Conservation (phyloP, 75 land plant species). For the Ceratopteris richardii region DNA sequence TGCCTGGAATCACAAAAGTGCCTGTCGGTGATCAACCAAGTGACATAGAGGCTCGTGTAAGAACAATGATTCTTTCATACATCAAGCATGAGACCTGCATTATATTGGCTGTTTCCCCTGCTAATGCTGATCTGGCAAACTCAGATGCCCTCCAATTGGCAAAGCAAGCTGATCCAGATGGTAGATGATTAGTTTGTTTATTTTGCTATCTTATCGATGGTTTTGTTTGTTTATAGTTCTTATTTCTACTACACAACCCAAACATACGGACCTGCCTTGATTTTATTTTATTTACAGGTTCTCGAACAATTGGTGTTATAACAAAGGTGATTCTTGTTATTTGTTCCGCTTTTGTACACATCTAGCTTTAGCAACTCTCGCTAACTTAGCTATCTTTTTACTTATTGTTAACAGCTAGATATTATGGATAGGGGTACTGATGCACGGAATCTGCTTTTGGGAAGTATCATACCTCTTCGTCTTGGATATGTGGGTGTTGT, state of each 20-base stretch:
- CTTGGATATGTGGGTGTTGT: conserved; percentile 40
- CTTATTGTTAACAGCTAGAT: conserved; percentile 22
- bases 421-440: conserved; percentile 44
- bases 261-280: background rate
- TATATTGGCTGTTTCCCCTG: conserved; percentile 42
- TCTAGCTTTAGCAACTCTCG: background rate
- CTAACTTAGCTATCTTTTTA: background rate
- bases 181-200: conserved; percentile 2
- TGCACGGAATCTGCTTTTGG: conserved; percentile 32
- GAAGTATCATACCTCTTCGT: conserved; percentile 30
- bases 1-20: conserved; percentile 41
- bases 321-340: conserved; percentile 30
- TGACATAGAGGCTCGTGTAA: conserved; percentile 36
- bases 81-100: conserved; percentile 47
- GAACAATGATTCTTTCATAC: conserved; percentile 40
- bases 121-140: conserved; percentile 39
- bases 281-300: conserved; percentile 15
- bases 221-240: conserved; percentile 2
- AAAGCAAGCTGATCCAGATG: conserved; percentile 42
- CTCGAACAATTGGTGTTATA: conserved; percentile 39
- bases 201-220: background rate
- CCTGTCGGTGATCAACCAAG: conserved; percentile 45
- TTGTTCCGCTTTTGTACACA: background rate
- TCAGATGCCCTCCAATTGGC: conserved; percentile 51
- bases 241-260: background rate